Evolutionary conservation across 768 basidiomycete species (phyloP), one percentile per base, ranked within the genome.

Genomic region (Cystofilobasidium ferigula): DNA sequence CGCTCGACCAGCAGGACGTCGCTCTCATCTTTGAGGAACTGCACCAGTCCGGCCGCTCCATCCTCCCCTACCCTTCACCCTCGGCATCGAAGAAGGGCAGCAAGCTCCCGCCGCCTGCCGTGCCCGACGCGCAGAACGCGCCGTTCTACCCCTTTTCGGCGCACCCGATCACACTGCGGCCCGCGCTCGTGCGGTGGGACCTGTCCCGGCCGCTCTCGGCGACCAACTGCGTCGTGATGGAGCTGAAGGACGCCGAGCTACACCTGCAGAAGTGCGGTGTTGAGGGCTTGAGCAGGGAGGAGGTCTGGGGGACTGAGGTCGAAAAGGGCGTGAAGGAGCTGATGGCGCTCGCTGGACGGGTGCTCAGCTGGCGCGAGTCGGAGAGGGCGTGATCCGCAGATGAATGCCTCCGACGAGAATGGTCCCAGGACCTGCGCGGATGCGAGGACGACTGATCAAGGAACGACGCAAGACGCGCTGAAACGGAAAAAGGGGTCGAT

Each of bases 161-260:
- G 0, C 82, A 87, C 63, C 79, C 81, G 20, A 82, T 92, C 13
- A 85, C 88, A 24, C 75, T 82, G 10, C 81, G 85, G 54, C 88
- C 94, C 0, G 81, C 83, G 1, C 79, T 93, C 2, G 81, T 88
- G 28, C 80, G 90, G 53, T 99, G 94, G 95, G 85, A 90, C 70
- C 81, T 82, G 22, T 73, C 74, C 3, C 76, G 76, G 42, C 85
- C 86, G 3, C 73, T 98, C 26, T 78, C 80, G 30, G 77, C 82
- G n/a, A 85, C 87, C 43, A 98, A 98, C 74, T 83, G 86, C 64
- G 88, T 93, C 14, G 85, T 91, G 3, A 84, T 97, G 77, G 88
- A 90, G 64, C 75, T 80, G 62, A 80, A 78, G 58, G 89, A 95
- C 62, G 87, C 84, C 0, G 84, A 85, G 72, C 80, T 78, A 64